Conservation (phyloP, 2,329 filamentous ascomycete species). For the Cercospora zeae-maydis region DNA sequence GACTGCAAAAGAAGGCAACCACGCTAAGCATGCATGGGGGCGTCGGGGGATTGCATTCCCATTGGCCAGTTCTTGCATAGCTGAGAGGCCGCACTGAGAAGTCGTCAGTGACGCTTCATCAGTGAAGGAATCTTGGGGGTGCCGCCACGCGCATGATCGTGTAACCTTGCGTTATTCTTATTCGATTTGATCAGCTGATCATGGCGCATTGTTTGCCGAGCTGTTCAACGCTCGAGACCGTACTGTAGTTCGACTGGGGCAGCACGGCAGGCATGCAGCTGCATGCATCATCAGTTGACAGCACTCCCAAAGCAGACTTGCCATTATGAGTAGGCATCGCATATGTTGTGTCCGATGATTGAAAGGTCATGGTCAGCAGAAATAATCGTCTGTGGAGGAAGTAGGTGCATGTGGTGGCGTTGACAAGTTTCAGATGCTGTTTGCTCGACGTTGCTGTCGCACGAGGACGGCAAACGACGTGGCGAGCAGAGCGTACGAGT, state of each 20-base stretch:
- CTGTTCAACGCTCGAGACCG: background rate
- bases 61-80: constrained; percentile 9
- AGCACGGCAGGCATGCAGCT: background rate
- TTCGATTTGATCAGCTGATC: background rate
- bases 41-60: background rate
- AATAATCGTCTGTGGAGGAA: background rate
- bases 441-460: background rate
- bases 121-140: background rate
- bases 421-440: background rate
- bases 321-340: background rate
- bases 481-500: background rate
- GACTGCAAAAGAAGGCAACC: constrained; percentile 15
- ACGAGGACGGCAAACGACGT: background rate
- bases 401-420: background rate
- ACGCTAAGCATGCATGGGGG: constrained; percentile 16
- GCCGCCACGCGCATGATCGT: background rate
- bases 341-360: background rate
- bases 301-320: background rate
- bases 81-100: constrained; percentile 13
- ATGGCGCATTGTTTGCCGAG: background rate
- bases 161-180: background rate
- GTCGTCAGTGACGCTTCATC: constrained; percentile 12
- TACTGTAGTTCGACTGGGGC: background rate
- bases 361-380: background rate
- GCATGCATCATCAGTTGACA: background rate